These are phyloP conservation scores for Aspergillus oerlinghausenensis DNA, from an alignment of 2,329 filamentous ascomycete species.

Conservation along the genomic window DNA sequence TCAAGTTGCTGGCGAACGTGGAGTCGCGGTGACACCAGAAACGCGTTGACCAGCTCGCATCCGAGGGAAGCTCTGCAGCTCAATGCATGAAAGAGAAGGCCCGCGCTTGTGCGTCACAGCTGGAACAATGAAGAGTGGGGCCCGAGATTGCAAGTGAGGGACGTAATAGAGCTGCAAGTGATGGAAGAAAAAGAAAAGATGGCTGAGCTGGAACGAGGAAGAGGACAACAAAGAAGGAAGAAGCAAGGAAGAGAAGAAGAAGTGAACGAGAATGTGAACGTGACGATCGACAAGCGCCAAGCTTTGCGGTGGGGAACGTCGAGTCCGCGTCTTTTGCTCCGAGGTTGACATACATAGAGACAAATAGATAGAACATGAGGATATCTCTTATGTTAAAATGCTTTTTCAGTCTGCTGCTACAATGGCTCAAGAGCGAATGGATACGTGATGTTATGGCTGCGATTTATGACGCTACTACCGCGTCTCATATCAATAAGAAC, in stretches of 20 bases:
- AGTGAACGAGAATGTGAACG: slow-evolving; percentile 3
- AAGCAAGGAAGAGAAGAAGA: slow-evolving; percentile 2
- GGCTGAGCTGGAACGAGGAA: not conserved
- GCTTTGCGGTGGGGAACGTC: slow-evolving; percentile 3
- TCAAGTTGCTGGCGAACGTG: slow-evolving; percentile 2
- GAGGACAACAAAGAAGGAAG: slow-evolving; percentile 1
- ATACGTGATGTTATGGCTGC: not conserved
- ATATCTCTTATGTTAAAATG: not conserved
- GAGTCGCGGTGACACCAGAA: slow-evolving; percentile 5
- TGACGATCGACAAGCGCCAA: slow-evolving; percentile 13
- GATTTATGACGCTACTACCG: not conserved
- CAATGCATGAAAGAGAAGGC: slow-evolving; percentile 13
- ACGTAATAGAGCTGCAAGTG: not conserved
- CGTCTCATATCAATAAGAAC: not conserved
- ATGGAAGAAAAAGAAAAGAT: not conserved
- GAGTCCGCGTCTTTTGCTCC: not conserved
- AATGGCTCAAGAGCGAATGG: not conserved
- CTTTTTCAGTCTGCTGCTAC: not conserved
- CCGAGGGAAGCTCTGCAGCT: slow-evolving; percentile 13
- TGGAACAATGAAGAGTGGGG: not conserved
- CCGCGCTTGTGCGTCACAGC: slow-evolving; percentile 1
- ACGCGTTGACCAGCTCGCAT: slow-evolving; percentile 1
- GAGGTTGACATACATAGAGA: not conserved
- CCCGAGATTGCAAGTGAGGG: not conserved
- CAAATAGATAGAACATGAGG: too few species aligned